Base-by-base conservation (phyloP, 1,139 yeast genomes). In the Protomyces inouyei region DNA sequence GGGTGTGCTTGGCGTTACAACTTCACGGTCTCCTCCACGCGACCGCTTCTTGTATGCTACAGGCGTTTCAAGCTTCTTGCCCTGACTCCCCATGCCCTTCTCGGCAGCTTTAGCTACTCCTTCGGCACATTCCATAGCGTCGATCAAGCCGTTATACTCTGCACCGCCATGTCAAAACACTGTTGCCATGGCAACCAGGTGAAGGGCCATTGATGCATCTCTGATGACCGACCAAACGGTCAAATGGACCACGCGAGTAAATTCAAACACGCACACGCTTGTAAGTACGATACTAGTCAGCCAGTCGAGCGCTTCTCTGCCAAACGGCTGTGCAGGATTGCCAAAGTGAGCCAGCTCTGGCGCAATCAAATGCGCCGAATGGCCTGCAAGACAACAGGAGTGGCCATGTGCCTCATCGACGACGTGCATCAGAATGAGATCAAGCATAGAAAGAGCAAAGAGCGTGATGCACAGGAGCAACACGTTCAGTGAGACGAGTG, bases 311-410 rank as follows among this genome's bases (percentile, higher is more conserved):
- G 97, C 95, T 68, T 93, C 98, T 59, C 85, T 89, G 38, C 96
- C 84, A 72, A 77, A 87, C 0, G 95, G 95, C 73, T 93, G 98
- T 0, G 96, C 88, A 0, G 96, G 92, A 68, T 88, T 88, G 0
- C 99, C 99, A 76, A 90, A 93, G 77, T 93, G 98, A 1, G 96
- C 83, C 52, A 95, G 77, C 73, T 93, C 99, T 0, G 99, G 99
- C 0, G 99, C 98, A 21, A 21, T n/a, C n/a, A n/a, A n/a, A n/a
- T n/a, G n/a, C n/a, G n/a, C n/a, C n/a, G n/a, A n/a, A n/a, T n/a
- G n/a, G n/a, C n/a, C n/a, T n/a, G n/a, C n/a, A n/a, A n/a, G n/a
- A n/a, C n/a, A n/a, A n/a, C n/a, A n/a, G n/a, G n/a, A n/a, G n/a
- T n/a, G n/a, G n/a, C n/a, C n/a, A n/a, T n/a, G n/a, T n/a, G n/a